Evolutionary conservation across 2,329 filamentous ascomycete genomes (phyloP).

Genomic region (Botrytis medusae): DNA sequence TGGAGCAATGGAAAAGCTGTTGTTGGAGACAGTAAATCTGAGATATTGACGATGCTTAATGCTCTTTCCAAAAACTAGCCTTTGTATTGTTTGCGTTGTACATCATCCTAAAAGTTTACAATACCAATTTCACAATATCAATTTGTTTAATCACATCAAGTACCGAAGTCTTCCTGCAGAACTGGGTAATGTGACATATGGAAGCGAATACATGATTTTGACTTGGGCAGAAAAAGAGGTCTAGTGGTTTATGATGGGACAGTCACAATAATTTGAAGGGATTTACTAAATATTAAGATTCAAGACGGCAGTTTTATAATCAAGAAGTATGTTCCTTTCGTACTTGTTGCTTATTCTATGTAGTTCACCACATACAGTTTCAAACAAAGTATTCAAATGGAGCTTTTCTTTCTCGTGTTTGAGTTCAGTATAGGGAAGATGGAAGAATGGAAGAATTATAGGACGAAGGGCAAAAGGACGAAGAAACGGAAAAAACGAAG

Average conservation of each 20-base stretch:
- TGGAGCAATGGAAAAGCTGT: slow-evolving; percentile 88
- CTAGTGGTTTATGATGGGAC: neutral
- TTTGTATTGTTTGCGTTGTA: slow-evolving; percentile 1
- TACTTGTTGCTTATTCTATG: neutral
- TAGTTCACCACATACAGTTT: neutral
- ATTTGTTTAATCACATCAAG: neutral
- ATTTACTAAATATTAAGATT: neutral
- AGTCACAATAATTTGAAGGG: neutral
- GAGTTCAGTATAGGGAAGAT: neutral
- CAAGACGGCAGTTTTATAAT: neutral
- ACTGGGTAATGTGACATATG: neutral
- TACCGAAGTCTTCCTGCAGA: neutral
- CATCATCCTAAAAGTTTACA: slow-evolving; percentile 3
- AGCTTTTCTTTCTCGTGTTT: neutral
- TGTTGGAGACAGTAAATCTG: slow-evolving; percentile 77
- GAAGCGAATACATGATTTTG: neutral
- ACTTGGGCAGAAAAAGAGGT: neutral
- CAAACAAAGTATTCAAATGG: neutral
- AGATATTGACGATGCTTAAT: slow-evolving; percentile 80
- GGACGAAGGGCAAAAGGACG: neutral
- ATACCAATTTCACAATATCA: slow-evolving; percentile 13
- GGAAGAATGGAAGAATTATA: neutral
- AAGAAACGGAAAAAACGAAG: no score
- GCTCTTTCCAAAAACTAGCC: slow-evolving; percentile 46
- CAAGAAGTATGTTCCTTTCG: neutral